Evolutionary conservation across 441 rosid species (phyloP).

Genomic region (Populus tomentosa): DNA sequence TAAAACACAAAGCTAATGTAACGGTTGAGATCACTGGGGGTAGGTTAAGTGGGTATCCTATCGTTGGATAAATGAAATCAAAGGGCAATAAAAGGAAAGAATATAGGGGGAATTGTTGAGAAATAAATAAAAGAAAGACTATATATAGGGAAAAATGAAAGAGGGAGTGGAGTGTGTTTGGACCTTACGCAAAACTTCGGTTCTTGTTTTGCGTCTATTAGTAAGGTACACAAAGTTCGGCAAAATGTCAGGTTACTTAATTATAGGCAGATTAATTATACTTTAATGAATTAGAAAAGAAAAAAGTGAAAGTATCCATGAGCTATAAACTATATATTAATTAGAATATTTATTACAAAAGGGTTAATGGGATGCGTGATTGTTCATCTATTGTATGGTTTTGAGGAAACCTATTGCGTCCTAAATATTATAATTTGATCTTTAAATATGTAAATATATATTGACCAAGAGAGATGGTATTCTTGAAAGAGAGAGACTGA

Average conservation of each 20-base stretch:
- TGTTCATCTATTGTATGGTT: neutral
- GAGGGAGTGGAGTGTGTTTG: conserved; percentile 6
- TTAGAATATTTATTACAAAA: too few relatives aligned
- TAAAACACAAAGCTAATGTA: neutral
- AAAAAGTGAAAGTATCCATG: neutral
- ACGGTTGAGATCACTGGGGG: conserved; percentile 14
- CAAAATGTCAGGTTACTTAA: conserved; percentile 4
- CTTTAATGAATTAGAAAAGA: neutral
- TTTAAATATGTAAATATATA: too few relatives aligned
- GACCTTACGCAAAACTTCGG: conserved; percentile 15
- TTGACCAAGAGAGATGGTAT: neutral
- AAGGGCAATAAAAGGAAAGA: neutral
- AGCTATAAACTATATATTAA: neutral
- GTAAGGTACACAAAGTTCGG: conserved; percentile 7
- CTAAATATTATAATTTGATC: neutral
- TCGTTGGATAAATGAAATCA: conserved; percentile 7
- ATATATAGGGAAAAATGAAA: neutral
- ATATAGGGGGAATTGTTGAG: neutral
- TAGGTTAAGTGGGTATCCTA: conserved; percentile 9
- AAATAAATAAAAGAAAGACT: conserved; percentile 3
- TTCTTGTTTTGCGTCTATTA: conserved; percentile 11
- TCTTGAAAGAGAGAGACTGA: neutral
- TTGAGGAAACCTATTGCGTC: neutral
- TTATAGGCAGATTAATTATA: neutral
- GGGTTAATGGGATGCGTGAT: neutral